Conservation (phyloP, 176 grass and related monocot genomes). For the Thinopyrum elongatum region DNA sequence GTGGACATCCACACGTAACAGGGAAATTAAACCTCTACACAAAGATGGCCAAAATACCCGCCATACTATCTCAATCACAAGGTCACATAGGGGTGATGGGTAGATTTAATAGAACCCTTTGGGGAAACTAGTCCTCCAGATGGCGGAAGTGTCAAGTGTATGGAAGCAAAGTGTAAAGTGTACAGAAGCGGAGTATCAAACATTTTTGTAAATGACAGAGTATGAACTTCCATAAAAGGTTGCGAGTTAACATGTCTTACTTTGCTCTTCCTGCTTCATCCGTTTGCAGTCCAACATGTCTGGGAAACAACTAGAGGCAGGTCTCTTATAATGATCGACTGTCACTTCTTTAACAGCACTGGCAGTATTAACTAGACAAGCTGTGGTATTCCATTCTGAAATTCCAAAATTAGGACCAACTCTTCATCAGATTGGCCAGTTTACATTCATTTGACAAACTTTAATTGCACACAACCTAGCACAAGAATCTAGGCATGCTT, state of each 20-base stretch:
- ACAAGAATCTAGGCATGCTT: constrained; percentile 11
- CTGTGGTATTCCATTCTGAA: neutral
- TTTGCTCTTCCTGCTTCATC: constrained; percentile 28
- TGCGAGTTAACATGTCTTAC: constrained; percentile 24
- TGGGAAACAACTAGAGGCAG: constrained; percentile 1
- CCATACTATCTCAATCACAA: neutral
- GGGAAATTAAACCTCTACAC: neutral
- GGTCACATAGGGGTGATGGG: neutral
- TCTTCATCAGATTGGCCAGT: constrained; percentile 12
- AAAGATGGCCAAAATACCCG: neutral
- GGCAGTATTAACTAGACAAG: constrained; percentile 1
- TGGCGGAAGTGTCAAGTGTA: neutral
- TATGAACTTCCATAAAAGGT: neutral
- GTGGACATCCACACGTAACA: neutral
- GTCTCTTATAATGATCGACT: constrained; percentile 32
- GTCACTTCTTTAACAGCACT: neutral
- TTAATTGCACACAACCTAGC: neutral
- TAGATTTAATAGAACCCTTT: neutral
- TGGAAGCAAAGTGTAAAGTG: neutral
- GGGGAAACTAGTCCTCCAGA: neutral
- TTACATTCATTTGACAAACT: constrained; percentile 32
- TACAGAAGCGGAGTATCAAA: neutral
- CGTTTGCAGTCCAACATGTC: constrained; percentile 35
- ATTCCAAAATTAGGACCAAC: constrained; percentile 6
- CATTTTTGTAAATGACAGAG: neutral